Evolutionary conservation across 2,329 filamentous ascomycete species (phyloP).

Genomic region (Orbilia ellipsospora): DNA sequence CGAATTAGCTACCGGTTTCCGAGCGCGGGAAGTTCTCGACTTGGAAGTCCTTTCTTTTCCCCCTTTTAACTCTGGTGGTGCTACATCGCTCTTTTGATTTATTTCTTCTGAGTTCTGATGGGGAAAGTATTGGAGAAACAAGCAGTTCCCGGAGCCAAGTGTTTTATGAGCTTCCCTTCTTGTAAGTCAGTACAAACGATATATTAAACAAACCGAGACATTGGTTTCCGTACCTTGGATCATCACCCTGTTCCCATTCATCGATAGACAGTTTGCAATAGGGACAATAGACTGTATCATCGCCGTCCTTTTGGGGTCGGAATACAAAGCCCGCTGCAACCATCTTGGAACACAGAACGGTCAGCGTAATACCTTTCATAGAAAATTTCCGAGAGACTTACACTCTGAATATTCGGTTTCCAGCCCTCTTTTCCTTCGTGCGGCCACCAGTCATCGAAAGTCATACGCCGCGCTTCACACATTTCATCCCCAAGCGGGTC

Average conservation of each 20-base stretch:
- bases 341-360: neutral
- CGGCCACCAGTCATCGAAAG: constrained; percentile 83
- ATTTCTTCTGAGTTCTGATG: too few relatives aligned
- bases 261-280: constrained; percentile 92
- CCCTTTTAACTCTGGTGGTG: too few relatives aligned
- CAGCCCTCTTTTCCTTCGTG: constrained; percentile 88
- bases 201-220: constrained; percentile 47
- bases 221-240: constrained; percentile 75
- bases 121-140: constrained; percentile 18
- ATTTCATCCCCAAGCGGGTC: constrained; percentile 80
- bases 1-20: constrained; percentile 29
- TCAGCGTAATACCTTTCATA: too few relatives aligned
- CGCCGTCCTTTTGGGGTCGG: constrained; percentile 38
- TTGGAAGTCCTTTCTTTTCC: constrained; percentile 59
- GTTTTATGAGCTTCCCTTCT: constrained; percentile 33
- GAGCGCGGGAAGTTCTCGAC: constrained; percentile 63
- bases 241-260: constrained; percentile 92
- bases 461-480: constrained; percentile 80
- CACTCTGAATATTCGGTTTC: constrained; percentile 90
- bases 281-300: constrained; percentile 86
- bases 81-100: too few relatives aligned
- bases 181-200: constrained; percentile 3
- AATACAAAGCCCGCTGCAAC: constrained; percentile 56
- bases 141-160: constrained; percentile 32
- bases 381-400: constrained; percentile 61